Conservation (phyloP, 192 early-diverging fungal species). For the Funneliformis mosseae region DNA sequence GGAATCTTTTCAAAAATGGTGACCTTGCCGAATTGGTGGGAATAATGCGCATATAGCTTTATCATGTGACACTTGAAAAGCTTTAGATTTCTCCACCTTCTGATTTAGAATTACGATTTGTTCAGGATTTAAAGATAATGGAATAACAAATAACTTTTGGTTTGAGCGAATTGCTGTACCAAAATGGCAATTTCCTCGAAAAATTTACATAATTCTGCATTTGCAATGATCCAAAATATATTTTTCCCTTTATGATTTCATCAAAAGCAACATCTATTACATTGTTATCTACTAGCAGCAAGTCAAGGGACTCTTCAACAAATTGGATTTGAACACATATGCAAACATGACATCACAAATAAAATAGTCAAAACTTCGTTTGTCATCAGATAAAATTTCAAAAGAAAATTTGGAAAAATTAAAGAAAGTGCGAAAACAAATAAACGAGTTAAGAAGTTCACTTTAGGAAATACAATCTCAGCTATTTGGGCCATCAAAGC, state of each 20-base stretch:
- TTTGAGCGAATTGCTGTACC: not conserved
- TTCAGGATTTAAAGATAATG: not conserved
- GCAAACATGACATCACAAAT: not conserved
- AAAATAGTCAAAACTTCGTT: not conserved
- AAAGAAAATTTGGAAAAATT: too few species aligned
- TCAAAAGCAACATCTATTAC: not conserved
- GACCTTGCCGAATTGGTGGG: not conserved
- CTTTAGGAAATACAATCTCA: too few species aligned
- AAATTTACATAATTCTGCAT: not conserved
- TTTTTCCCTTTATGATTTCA: not conserved
- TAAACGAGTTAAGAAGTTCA: too few species aligned
- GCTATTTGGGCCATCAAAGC: too few species aligned
- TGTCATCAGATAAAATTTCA: not conserved
- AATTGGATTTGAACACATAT: not conserved
- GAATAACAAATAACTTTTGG: conserved; percentile 8
- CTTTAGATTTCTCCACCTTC: not conserved
- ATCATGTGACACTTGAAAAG: not conserved
- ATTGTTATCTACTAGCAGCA: not conserved
- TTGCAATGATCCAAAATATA: not conserved
- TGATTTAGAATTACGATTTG: not conserved
- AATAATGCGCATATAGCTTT: not conserved
- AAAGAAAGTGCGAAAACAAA: too few species aligned
- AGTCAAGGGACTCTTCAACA: not conserved
- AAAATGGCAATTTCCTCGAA: not conserved
- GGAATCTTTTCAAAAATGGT: conserved; percentile 1